Base-by-base conservation (phyloP, 495 filamentous ascomycete genomes). In the Aspergillus carlsbadensis region DNA sequence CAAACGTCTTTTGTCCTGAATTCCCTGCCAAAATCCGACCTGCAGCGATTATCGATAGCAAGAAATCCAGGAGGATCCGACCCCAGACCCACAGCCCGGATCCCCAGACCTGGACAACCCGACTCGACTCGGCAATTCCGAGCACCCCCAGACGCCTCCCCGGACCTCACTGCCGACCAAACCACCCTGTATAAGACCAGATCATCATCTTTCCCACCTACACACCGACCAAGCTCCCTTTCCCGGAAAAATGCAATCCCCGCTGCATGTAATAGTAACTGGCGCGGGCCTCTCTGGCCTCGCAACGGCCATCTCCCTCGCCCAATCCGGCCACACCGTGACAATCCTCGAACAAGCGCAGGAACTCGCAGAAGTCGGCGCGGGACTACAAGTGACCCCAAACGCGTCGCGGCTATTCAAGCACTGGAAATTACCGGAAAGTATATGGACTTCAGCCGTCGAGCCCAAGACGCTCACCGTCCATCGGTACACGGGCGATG, bases 271-370 rank as follows among this genome's bases (percentile, higher is more conserved):
- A 13, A 46, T 70, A 11, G 57, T 73, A 26, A 67, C 73, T 44
- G 72, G 70, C 48, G 72, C 74, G 13, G 74, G 74, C 26, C 78
- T 91, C 22, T 80, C 81, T 36, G 87, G 87, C 5, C 76, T 91
- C 17, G 80, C 78, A 14, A 79, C 85, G 0, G 86, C 87, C 5
- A 87, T 90, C 58, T 73, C 82, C 10, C 71, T 78, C 57, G 73
- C 78, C 6, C 75, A 83, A 13, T 72, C 81, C 7, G 86, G 86
- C 14, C 87, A 90, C 68, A 58, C 65, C 10, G 84, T 89, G 15
- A 63, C 69, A 1, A 74, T 91, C 11, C 75, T 90, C 45, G 87
- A 91, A 64, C 72, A 78, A 47, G 83, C 84, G n/a, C 66, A 72
- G 42, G 77, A 80, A 26, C 75, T 88, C n/a, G 79, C 76, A 26